Evolutionary conservation across 495 filamentous ascomycete species (phyloP).

Genomic region (Penicillium bovifimosum): DNA sequence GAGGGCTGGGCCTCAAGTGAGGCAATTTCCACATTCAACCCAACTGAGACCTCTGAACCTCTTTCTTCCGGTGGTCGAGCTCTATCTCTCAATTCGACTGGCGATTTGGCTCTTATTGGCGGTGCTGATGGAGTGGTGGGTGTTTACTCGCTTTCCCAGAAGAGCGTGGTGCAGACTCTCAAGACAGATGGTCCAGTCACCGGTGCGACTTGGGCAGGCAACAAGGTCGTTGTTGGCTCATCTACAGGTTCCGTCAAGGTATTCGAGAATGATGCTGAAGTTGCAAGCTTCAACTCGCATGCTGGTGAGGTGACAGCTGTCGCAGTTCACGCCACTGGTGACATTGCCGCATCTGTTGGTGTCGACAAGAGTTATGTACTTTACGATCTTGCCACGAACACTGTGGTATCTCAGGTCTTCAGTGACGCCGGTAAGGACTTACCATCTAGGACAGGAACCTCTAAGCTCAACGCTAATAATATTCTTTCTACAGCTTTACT

Average conservation of each 20-base stretch:
- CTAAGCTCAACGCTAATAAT: slow-evolving; percentile 10
- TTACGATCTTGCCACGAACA: slow-evolving; percentile 68
- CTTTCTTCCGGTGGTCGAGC: slow-evolving; percentile 59
- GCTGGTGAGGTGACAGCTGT: slow-evolving; percentile 74
- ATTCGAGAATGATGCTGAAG: slow-evolving; percentile 61
- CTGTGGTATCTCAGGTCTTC: slow-evolving; percentile 68
- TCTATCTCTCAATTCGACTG: slow-evolving; percentile 59
- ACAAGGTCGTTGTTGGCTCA: slow-evolving; percentile 64
- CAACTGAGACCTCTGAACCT: slow-evolving; percentile 53
- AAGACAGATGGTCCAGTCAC: slow-evolving; percentile 66
- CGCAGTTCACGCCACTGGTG: slow-evolving; percentile 75
- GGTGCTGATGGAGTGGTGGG: slow-evolving; percentile 71
- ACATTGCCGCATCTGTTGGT: slow-evolving; percentile 82
- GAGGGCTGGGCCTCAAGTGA: slow-evolving; percentile 79
- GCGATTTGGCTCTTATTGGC: slow-evolving; percentile 70
- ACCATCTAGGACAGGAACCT: background rate
- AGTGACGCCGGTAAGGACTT: slow-evolving; percentile 68
- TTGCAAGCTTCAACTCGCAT: slow-evolving; percentile 65
- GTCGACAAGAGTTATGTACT: slow-evolving; percentile 90
- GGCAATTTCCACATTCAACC: slow-evolving; percentile 60
- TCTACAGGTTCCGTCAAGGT: slow-evolving; percentile 73
- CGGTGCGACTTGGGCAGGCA: slow-evolving; percentile 72
- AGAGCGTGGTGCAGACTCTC: slow-evolving; percentile 61
- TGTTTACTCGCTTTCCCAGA: slow-evolving; percentile 70
- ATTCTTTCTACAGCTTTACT: slow-evolving; percentile 56